Evolutionary conservation across 2,329 filamentous ascomycete genomes (phyloP).

Genomic region (Sarocladiaceae sp.): DNA sequence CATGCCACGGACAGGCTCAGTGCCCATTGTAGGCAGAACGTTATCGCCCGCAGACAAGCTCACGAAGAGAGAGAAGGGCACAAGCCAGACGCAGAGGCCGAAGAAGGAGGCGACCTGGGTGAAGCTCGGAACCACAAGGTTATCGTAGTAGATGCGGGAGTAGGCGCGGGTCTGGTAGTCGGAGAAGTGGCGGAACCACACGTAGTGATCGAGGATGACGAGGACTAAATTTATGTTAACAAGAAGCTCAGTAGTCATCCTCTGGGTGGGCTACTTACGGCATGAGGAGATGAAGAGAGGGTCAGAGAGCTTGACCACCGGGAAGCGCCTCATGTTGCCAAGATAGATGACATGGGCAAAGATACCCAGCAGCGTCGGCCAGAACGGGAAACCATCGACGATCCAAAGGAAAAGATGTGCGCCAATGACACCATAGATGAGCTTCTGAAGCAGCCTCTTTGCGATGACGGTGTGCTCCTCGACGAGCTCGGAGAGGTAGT

Average conservation of each 20-base stretch:
- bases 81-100: conserved; percentile 91
- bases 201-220: conserved; percentile 83
- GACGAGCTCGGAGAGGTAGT: conserved; percentile 96
- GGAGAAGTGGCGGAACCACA: conserved; percentile 95
- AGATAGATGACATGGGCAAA: conserved; percentile 78
- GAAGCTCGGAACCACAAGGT: conserved; percentile 66
- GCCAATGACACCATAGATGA: conserved; percentile 77
- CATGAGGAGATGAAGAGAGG: conserved; percentile 83
- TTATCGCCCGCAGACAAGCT: conserved; percentile 92
- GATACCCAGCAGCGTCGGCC: conserved; percentile 67
- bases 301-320: conserved; percentile 77
- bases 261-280: conserved; percentile 40
- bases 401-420: conserved; percentile 69
- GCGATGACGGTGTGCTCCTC: conserved; percentile 95
- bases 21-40: conserved; percentile 86
- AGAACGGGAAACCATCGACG: conserved; percentile 79
- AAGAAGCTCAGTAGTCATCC: not conserved
- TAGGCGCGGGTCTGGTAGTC: conserved; percentile 51
- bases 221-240: conserved; percentile 46
- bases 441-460: conserved; percentile 73
- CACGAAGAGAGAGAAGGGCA: conserved; percentile 92
- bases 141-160: conserved; percentile 56
- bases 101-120: conserved; percentile 96
- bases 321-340: conserved; percentile 72
- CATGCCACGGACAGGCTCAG: conserved; percentile 41